Base-by-base conservation (phyloP, 2,329 filamentous ascomycete species). In the Fonsecaea multimorphosa region DNA sequence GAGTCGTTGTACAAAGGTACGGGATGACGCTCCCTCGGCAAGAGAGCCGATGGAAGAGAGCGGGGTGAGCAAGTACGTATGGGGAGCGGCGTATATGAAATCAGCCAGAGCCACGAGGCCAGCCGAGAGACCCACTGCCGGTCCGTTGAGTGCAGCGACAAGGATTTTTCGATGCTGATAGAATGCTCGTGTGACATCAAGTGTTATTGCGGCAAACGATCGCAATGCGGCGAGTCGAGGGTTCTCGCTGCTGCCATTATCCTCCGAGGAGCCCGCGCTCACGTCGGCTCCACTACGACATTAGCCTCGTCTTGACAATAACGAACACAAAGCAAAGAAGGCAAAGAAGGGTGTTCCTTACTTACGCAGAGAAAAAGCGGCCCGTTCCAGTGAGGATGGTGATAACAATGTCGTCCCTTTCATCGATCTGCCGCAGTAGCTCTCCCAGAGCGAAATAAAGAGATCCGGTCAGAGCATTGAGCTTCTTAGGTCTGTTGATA, bases 131-230 rank as follows among this genome's bases (percentile, higher is more conserved):
- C 94, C 94, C 59, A 98, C 85, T 11, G 88, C 93, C 6, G 94
- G 95, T 2, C 94, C 95, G 80, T 98, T 98, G 71, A 98, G 88
- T 0, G 91, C 95, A 0, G 89, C 89, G 66, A 98, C 86, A 22
- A 98, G 90, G 79, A 98, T 90, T 81, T 98, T 97, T 73, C 92
- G 91, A 80, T 98, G 94, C 16, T 87, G 89, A 82, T 94, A 93
- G 81, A 98, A 96, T 73, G 92, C 89, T 73, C 91, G 89, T 1
- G 93, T 95, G 73, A 92, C 86, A 83, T 96, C 91, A 63, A 97
- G 86, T 83, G 97, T 97, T 83, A 90, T 89, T 71, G 90, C 83
- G 7, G 91, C 90, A 79, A 97, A 96, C 75, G 76, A 82, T 58
- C 85, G 83, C 38, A 96, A 85, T 81, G 54, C 29, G 24, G 49